A percentile compares a stretch with the other conserved stretches of the same genome.
phyloP scores from a whole-genome alignment of 2,329 filamentous ascomycete species.

The Tetracladium maxilliforme region DNA sequence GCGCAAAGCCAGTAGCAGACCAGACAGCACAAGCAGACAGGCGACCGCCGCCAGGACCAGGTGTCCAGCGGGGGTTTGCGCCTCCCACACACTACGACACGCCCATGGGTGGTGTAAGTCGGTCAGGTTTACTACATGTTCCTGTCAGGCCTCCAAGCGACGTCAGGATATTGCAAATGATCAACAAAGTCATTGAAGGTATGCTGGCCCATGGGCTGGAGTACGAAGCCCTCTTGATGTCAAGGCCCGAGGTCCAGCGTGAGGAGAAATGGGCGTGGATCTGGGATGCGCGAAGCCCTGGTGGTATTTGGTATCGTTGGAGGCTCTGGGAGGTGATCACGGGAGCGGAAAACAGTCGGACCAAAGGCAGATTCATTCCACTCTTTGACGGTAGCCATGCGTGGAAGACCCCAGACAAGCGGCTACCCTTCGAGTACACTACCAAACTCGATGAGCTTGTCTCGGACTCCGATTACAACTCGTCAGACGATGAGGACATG shows the following conservation, averaged over 20 bases:
- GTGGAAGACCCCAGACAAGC: conserved; percentile 63
- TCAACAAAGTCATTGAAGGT: conserved; percentile 76
- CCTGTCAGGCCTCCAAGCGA: conserved; percentile 64
- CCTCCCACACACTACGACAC: conserved; percentile 58
- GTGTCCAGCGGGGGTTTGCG: conserved; percentile 51
- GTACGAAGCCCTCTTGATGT: conserved; percentile 89
- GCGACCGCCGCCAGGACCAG: conserved; percentile 29
- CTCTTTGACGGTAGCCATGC: conserved; percentile 64
- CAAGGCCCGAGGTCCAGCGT: conserved; percentile 62
- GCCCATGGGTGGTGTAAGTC: conserved; percentile 10
- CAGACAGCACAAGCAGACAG: conserved; percentile 22
- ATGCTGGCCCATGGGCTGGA: conserved; percentile 69
- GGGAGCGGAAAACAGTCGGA: conserved; percentile 31
- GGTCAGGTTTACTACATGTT: conserved; percentile 41
- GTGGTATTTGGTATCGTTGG: conserved; percentile 86
- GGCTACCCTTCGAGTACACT: conserved; percentile 67
- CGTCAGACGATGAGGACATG: conserved; percentile 60
- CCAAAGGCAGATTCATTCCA: conserved; percentile 38
- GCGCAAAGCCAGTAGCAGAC: conserved; percentile 48
- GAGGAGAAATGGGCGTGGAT: conserved; percentile 92
- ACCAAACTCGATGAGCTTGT: conserved; percentile 67
- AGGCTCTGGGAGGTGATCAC: conserved; percentile 78
- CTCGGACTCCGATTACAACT: conserved; percentile 74
- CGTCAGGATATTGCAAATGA: conserved; percentile 63
- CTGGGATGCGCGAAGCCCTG: conserved; percentile 69